phyloP scores from a whole-genome alignment of 2,329 filamentous ascomycete species.

The Fusarium sp. region DNA sequence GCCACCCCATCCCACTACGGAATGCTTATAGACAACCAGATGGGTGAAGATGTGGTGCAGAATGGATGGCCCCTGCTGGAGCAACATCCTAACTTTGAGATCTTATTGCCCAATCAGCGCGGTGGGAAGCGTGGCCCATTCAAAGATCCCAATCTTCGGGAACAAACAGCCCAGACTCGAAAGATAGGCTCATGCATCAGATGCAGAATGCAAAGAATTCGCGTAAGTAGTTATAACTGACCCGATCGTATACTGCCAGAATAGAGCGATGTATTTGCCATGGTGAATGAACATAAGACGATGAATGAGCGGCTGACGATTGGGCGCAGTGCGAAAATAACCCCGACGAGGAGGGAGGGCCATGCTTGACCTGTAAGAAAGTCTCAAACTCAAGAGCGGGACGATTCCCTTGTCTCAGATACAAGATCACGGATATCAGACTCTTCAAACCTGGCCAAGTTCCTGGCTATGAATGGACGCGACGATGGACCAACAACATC shows the following conservation, averaged over 20 bases:
- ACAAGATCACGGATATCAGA: conserved; percentile 66
- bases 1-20: conserved; percentile 33
- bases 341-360: conserved; percentile 55
- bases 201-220: conserved; percentile 69
- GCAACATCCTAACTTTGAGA: conserved; percentile 44
- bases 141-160: conserved; percentile 59
- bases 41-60: conserved; percentile 17
- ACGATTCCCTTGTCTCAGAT: conserved; percentile 66
- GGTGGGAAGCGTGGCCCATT: conserved; percentile 61
- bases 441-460: conserved; percentile 68
- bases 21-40: conserved; percentile 22
- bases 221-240: conserved; percentile 55
- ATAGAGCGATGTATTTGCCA: not conserved
- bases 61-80: conserved; percentile 35
- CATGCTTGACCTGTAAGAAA: conserved; percentile 64
- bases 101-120: conserved; percentile 45
- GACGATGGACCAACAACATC: conserved; percentile 64
- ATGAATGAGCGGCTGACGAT: conserved; percentile 12
- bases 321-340: conserved; percentile 62
- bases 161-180: conserved; percentile 65
- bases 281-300: not conserved
- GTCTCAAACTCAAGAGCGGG: conserved; percentile 60
- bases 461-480: conserved; percentile 67
- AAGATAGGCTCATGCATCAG: conserved; percentile 67
- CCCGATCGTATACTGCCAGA: not conserved